Base-by-base conservation (phyloP, 768 basidiomycete genomes). In the Lyophyllum semitale region DNA sequence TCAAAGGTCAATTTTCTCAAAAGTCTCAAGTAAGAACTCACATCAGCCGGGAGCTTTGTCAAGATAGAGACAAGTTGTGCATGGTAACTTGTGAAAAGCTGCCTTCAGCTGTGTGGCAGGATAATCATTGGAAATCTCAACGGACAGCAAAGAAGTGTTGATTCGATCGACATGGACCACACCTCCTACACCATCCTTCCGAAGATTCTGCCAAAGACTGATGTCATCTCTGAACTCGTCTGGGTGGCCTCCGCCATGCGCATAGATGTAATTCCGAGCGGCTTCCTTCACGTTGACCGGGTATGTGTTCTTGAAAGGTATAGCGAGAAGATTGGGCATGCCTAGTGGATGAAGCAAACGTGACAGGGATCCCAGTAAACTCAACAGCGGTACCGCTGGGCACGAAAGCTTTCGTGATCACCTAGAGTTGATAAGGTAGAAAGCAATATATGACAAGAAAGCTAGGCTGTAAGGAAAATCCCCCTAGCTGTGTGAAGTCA, bases 171-270 rank as follows among this genome's bases (percentile, higher is more conserved):
- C 77, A 59, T 87, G 84, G 17, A 84, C 78, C 3, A 72, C 62
- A 17, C 74, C 77, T 49, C 77, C 77, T 3, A 82, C 70, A 13
- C 68, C 77, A 46, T 84, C 81, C 54, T 80, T 83, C 37, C 94
- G 78, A 48, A 95, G 71, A 2, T 71, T 65, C 48, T 87, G 84
- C 84, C 95, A 93, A 33, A 70, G 69, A 4, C 77, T 79, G 46
- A 95, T 84, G 68, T 97, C 95, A 64, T 78, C 77, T 65, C 77
- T 85, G 75, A 93, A 95, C 23, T 87, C 85, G 61, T 95, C 93
- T 2, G 94, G 93, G 63, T 95, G 91, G 30, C 84, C 82, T 25
- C 87, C 85, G 1, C 79, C 77, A 67, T 88, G 82, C 35, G 81
- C 62, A n/a, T 77, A 75, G 27, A 96, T 86, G 69, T 93, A 93